Evolutionary conservation across 106 monocot genomes (phyloP).

Genomic region (Phalaenopsis aphrodite): DNA sequence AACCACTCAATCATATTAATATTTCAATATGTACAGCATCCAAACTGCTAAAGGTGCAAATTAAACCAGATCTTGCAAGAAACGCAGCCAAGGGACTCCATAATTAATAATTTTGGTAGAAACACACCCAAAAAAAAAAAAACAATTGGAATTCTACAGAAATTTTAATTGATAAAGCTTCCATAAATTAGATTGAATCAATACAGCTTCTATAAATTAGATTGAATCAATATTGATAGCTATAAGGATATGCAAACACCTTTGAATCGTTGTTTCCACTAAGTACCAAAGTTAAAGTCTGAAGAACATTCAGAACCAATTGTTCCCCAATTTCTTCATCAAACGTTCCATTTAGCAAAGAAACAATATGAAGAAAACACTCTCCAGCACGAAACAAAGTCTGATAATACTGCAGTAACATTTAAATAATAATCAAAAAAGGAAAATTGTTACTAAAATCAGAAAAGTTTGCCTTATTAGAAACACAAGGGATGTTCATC

Average conservation of each 20-base stretch:
- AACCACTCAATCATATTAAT: not conserved
- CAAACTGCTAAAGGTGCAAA: not conserved
- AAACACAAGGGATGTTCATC: not conserved
- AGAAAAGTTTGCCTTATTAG: not conserved
- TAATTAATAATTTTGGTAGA: not conserved
- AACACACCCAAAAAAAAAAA: not conserved
- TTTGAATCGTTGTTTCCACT: slow-evolving; percentile 69
- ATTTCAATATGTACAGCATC: not conserved
- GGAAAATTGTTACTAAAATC: not conserved
- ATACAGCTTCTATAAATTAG: not conserved
- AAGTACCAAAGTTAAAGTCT: slow-evolving; percentile 74
- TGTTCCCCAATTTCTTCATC: slow-evolving; percentile 74
- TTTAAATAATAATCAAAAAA: slow-evolving; percentile 1
- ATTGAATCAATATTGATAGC: not conserved
- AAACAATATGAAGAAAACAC: slow-evolving; percentile 94
- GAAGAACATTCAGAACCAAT: slow-evolving; percentile 81
- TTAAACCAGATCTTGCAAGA: not conserved
- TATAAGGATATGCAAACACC: slow-evolving; percentile 23
- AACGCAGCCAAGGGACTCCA: not conserved
- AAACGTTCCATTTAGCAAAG: slow-evolving; percentile 77
- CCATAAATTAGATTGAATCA: not conserved
- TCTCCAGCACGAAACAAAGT: slow-evolving; percentile 78
- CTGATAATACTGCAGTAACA: slow-evolving; percentile 69
- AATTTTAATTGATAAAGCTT: not conserved
- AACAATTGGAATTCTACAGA: not conserved